These are phyloP conservation scores for Huntiella decipiens DNA, from an alignment of 2,329 filamentous ascomycete genomes.

Conservation along the genomic window DNA sequence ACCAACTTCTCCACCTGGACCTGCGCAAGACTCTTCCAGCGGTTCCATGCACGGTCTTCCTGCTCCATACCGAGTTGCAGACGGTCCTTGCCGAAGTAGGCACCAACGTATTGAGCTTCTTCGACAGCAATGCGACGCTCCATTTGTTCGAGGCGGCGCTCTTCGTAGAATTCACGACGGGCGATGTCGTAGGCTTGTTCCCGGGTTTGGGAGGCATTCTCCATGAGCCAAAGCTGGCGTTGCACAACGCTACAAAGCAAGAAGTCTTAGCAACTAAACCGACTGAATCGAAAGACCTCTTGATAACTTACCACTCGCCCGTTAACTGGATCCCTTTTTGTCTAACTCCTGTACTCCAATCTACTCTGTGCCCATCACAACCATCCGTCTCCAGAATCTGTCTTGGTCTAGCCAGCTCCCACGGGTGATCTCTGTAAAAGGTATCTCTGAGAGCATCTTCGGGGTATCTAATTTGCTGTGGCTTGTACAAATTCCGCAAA, in stretches of 20 bases:
- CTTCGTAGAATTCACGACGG: conserved; percentile 73
- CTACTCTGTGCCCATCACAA: conserved; percentile 52
- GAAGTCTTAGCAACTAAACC: too few relatives aligned
- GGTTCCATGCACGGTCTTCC: conserved; percentile 62
- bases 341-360: conserved; percentile 59
- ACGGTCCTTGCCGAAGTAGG: conserved; percentile 65
- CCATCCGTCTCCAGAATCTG: conserved; percentile 74
- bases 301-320: conserved; percentile 53
- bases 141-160: conserved; percentile 67
- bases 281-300: neutral
- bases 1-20: conserved; percentile 26
- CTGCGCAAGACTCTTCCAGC: conserved; percentile 67
- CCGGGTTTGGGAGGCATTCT: conserved; percentile 40
- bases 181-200: conserved; percentile 66
- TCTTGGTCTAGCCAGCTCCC: conserved; percentile 81
- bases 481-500: conserved; percentile 55
- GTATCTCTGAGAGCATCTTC: conserved; percentile 65
- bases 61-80: conserved; percentile 63
- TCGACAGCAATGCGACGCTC: conserved; percentile 68
- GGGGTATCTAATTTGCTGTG: conserved; percentile 56
- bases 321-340: conserved; percentile 61
- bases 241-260: conserved; percentile 59
- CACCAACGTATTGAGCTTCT: conserved; percentile 69
- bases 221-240: conserved; percentile 71
- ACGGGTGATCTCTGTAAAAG: conserved; percentile 90